Evolutionary conservation across 75 land plant species (phyloP).

Genomic region (Selaginella moellendorffii): DNA sequence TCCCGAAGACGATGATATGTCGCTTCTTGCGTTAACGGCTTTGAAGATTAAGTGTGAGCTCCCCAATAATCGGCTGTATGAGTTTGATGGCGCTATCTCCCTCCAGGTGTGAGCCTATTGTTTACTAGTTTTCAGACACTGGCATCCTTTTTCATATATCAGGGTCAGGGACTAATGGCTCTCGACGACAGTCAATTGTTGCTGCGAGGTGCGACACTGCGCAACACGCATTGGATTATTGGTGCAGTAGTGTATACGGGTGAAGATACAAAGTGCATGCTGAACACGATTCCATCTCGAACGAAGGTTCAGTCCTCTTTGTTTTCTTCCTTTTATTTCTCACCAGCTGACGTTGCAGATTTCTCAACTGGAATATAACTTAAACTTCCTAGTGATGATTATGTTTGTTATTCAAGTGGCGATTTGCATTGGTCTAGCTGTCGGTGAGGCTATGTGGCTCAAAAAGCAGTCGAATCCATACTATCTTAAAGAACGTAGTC

Average conservation of each 20-base stretch:
- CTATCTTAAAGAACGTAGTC: constrained; percentile 11
- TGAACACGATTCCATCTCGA: constrained; percentile 18
- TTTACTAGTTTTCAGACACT: not conserved
- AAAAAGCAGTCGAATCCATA: not conserved
- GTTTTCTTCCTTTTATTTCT: not conserved
- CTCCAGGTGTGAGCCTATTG: constrained; percentile 23
- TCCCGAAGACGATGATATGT: constrained; percentile 24
- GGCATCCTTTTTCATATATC: too few species aligned
- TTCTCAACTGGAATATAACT: constrained; percentile 15
- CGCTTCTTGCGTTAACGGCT: constrained; percentile 23
- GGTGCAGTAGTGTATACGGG: constrained; percentile 30
- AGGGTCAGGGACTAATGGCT: constrained; percentile 26
- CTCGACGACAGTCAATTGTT: constrained; percentile 22
- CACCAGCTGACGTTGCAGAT: too few species aligned
- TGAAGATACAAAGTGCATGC: constrained; percentile 25
- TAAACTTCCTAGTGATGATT: constrained; percentile 16
- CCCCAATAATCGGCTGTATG: constrained; percentile 25
- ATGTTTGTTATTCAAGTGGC: constrained; percentile 16
- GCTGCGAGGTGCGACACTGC: constrained; percentile 22
- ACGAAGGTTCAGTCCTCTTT: constrained; percentile 12
- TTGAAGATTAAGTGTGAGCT: constrained; percentile 27
- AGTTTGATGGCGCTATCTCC: constrained; percentile 28
- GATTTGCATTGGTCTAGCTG: constrained; percentile 18
- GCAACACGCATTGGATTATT: constrained; percentile 29
- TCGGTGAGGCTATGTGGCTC: constrained; percentile 17